Percentiles rank a stretch among this genome's conserved stretches.
Evolutionary conservation across 257 asterid genomes (phyloP).

Genomic region (Eucommia ulmoides): DNA sequence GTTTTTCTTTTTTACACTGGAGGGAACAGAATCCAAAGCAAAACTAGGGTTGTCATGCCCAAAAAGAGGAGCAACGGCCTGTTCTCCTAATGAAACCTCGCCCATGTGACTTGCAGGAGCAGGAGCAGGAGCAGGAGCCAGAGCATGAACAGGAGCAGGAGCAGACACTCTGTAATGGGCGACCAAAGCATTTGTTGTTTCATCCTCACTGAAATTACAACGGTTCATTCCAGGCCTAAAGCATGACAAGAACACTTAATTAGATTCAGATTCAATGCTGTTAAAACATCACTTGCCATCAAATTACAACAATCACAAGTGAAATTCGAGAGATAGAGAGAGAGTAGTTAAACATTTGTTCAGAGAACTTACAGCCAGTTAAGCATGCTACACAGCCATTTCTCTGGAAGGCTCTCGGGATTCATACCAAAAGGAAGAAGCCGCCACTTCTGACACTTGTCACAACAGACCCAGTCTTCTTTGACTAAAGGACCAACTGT

Average conservation of each 20-base stretch:
- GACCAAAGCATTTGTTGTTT: conserved; percentile 68
- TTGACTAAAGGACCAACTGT: not conserved
- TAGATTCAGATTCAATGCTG: not conserved
- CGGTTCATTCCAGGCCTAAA: conserved; percentile 92
- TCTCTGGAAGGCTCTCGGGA: not conserved
- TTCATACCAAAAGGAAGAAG: not conserved
- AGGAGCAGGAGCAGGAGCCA: conserved; percentile 26
- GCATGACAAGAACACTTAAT: not conserved
- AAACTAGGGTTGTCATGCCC: conserved; percentile 26
- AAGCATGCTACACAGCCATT: not conserved
- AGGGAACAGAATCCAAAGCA: conserved; percentile 15
- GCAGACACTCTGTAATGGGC: conserved; percentile 67
- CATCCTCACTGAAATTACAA: conserved; percentile 71
- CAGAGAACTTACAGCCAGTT: not conserved
- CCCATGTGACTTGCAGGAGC: too few species aligned
- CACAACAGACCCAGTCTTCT: not conserved
- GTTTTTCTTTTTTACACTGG: conserved; percentile 48
- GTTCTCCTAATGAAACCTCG: conserved; percentile 23
- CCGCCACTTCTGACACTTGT: not conserved
- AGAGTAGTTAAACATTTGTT: too few species aligned
- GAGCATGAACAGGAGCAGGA: conserved; percentile 31
- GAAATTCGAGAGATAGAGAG: too few species aligned
- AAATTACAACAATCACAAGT: not conserved
- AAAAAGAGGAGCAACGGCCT: conserved; percentile 32
- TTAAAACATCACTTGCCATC: not conserved